Conservation (phyloP, 2,329 filamentous ascomycete genomes). For the Stemphylium lycopersici region DNA sequence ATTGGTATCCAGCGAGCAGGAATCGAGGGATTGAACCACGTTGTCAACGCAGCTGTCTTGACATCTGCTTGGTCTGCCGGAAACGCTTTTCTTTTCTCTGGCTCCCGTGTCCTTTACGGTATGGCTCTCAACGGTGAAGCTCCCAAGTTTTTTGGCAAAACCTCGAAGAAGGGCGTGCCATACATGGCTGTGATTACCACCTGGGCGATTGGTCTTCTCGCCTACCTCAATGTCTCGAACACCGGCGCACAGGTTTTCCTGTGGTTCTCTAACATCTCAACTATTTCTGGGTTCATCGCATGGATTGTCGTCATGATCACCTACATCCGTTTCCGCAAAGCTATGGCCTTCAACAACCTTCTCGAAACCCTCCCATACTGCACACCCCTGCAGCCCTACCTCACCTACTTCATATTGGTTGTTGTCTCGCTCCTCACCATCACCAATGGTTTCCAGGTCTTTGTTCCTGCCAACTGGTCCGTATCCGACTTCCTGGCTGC, state of each 20-base stretch:
- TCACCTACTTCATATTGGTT: constrained; percentile 65
- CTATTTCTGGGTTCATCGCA: constrained; percentile 60
- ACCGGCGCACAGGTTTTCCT: constrained; percentile 60
- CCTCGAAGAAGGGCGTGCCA: constrained; percentile 53
- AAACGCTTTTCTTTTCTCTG: constrained; percentile 68
- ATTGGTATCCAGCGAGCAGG: constrained; percentile 73
- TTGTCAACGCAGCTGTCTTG: constrained; percentile 78
- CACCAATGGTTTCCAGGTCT: constrained; percentile 58
- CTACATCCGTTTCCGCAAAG: constrained; percentile 64
- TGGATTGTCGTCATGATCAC: constrained; percentile 64
- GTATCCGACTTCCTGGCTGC: constrained; percentile 59
- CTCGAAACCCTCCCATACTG: constrained; percentile 61
- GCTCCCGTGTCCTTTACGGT: constrained; percentile 58
- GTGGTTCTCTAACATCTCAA: constrained; percentile 76
- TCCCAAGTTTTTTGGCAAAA: constrained; percentile 57
- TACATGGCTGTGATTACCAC: constrained; percentile 48
- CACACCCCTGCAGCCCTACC: constrained; percentile 56
- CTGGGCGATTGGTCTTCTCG: constrained; percentile 53
- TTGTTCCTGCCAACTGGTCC: constrained; percentile 54
- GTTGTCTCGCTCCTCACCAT: constrained; percentile 48
- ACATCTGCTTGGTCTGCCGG: constrained; percentile 74
- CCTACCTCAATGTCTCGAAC: constrained; percentile 58
- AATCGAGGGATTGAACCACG: constrained; percentile 69
- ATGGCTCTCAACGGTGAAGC: constrained; percentile 58
- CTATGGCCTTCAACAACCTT: constrained; percentile 59